These are phyloP conservation scores for Clitocybe nebularis DNA, from an alignment of 1,284 basidiomycete genomes.

Conservation along the genomic window DNA sequence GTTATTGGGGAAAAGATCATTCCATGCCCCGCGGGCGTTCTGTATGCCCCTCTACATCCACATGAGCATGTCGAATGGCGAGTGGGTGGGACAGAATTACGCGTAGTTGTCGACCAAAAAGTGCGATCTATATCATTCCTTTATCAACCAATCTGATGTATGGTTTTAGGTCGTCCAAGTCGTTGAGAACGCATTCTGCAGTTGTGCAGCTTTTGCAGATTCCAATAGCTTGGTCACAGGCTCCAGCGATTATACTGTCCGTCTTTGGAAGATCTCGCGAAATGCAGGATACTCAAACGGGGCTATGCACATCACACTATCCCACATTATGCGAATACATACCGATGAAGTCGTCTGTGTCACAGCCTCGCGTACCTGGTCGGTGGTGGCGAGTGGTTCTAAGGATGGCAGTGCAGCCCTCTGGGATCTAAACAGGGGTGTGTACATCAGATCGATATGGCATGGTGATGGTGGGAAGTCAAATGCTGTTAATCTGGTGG, in stretches of 20 bases:
- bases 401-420: constrained; percentile 81
- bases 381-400: constrained; percentile 80
- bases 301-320: constrained; percentile 38
- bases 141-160: not conserved
- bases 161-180: constrained; percentile 63
- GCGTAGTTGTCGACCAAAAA: constrained; percentile 59
- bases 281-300: constrained; percentile 14
- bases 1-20: constrained; percentile 57
- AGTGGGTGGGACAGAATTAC: constrained; percentile 47
- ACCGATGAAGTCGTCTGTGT: constrained; percentile 66
- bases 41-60: constrained; percentile 57
- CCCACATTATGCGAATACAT: constrained; percentile 79
- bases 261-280: constrained; percentile 68
- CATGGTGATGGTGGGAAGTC: constrained; percentile 47
- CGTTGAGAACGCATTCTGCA: constrained; percentile 68
- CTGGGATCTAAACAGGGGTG: constrained; percentile 88
- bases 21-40: constrained; percentile 55
- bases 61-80: constrained; percentile 72
- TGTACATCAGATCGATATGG: constrained; percentile 75
- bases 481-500: constrained; percentile 60
- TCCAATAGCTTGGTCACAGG: constrained; percentile 72
- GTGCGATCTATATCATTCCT: constrained; percentile 31
- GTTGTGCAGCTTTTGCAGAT: constrained; percentile 76
- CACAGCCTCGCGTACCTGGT: constrained; percentile 79
- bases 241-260: constrained; percentile 71